Evolutionary conservation across 306 rosid genomes (phyloP), one percentile per base, ranked within the genome.

Genomic region (Castanea sativa): DNA sequence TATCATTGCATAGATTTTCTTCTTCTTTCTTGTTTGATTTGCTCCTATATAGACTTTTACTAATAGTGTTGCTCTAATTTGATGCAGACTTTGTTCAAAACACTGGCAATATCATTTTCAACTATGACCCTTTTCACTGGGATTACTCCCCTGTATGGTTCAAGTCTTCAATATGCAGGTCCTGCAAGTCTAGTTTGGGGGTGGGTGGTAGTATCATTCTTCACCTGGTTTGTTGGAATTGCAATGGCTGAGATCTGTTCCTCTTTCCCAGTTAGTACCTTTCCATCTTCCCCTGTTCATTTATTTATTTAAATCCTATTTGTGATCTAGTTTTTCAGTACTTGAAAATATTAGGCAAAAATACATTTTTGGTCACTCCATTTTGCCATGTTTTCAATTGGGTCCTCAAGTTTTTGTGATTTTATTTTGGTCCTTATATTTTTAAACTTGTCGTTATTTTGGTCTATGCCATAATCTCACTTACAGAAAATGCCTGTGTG

Each of bases 181-280:
- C 98, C 98, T 70, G 97, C 98, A 76, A 61, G 87, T 79, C 94
- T 93, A 74, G 94, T 93, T 1, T 93, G 98, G 98, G 98, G 97
- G 1, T 93, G 98, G 98, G 67, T 93, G 45, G 92, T 90, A 5
- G 97, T 90, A 58, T 87, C 90, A 38, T 93, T 93, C 89, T 93
- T 93, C 91, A 93, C 97, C 27, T 91, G 97, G 89, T 93, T 91
- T 38, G 94, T 93, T 25, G 98, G 97, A 69, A 68, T 91, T 43
- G 98, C 98, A 16, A 90, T 93, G 98, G 93, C 94, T 70, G 98
- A 93, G 88, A 93, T 93, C 70, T 93, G 98, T 80, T 93, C 98
- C 35, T 93, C 98, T 5, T 93, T 93, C 81, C 98, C 98, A 58
- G 98, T 91, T 80, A 21, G 89, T 79, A 29, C 74, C 78, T 80